phyloP scores from a whole-genome alignment of 2,329 filamentous ascomycete species.

The Chaetomiaceae sp. region DNA sequence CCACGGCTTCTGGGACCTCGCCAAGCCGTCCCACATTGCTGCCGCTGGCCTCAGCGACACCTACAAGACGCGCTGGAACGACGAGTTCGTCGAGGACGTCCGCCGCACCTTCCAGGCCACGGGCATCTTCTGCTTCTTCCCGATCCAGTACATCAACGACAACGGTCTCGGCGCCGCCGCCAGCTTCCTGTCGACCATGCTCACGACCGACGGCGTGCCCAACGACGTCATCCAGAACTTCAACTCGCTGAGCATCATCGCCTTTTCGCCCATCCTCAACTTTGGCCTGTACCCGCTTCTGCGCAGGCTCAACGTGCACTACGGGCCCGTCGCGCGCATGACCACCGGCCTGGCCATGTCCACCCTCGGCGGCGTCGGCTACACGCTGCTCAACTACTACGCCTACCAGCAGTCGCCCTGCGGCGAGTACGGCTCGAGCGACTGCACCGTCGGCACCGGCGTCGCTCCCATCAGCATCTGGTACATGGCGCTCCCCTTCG shows the following conservation, averaged over 20 bases:
- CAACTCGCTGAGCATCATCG: constrained; percentile 47
- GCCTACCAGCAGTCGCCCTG: constrained; percentile 41
- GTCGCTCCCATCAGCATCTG: constrained; percentile 48
- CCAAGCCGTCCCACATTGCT: constrained; percentile 52
- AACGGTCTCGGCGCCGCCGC: constrained; percentile 48
- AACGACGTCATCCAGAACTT: constrained; percentile 49
- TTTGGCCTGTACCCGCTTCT: constrained; percentile 45
- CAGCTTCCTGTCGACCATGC: constrained; percentile 44
- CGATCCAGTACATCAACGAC: constrained; percentile 43
- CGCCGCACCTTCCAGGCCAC: constrained; percentile 55
- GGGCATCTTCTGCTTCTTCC: constrained; percentile 55
- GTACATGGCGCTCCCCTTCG: constrained; percentile 53
- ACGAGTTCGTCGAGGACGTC: constrained; percentile 64
- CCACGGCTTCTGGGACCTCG: constrained; percentile 53
- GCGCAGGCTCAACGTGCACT: constrained; percentile 38
- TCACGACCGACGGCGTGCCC: constrained; percentile 46
- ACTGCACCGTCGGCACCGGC: constrained; percentile 34
- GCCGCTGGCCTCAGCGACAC: constrained; percentile 36
- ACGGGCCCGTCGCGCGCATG: constrained; percentile 46
- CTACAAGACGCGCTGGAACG: constrained; percentile 50
- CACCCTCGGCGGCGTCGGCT: constrained; percentile 41
- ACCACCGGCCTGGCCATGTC: constrained; percentile 49
- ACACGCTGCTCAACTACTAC: constrained; percentile 39
- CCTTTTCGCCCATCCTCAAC: constrained; percentile 43
- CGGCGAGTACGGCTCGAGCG: constrained; percentile 37